phyloP scores from a whole-genome alignment of 371 early-diverging fungal species.

The Coemansia linderi region DNA sequence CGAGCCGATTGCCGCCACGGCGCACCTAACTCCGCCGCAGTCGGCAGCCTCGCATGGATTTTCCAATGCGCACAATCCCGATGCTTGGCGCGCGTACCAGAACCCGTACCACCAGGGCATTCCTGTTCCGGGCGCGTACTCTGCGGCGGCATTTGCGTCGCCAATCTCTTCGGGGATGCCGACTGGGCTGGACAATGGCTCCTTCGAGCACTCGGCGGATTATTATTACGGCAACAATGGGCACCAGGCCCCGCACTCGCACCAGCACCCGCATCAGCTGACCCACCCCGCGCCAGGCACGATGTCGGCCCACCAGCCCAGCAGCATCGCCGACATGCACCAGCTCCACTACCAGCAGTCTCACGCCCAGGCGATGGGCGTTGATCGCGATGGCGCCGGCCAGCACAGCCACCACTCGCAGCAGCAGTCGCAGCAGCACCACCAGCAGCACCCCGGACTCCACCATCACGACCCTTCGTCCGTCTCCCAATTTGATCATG shows the following conservation, averaged over 20 bases:
- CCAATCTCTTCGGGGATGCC: constrained; percentile 29
- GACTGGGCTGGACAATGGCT: constrained; percentile 17
- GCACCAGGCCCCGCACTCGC: neutral
- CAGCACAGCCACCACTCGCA: neutral
- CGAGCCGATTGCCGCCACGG: constrained; percentile 2
- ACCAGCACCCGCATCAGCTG: constrained; percentile 13
- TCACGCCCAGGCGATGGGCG: constrained; percentile 1
- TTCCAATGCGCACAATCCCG: constrained; percentile 11
- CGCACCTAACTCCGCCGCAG: constrained; percentile 44
- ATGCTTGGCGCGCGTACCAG: constrained; percentile 42
- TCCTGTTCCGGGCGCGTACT: constrained; percentile 28
- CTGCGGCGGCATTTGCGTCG: constrained; percentile 24
- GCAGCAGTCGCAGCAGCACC: constrained; percentile 8
- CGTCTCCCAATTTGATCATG: constrained; percentile 29
- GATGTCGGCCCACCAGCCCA: constrained; percentile 18
- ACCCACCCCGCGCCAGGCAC: constrained; percentile 16
- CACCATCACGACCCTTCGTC: constrained; percentile 12
- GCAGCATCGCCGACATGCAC: constrained; percentile 26
- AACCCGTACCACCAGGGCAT: constrained; percentile 31
- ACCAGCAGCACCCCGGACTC: neutral
- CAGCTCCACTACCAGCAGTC: constrained; percentile 17
- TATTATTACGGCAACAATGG: constrained; percentile 21
- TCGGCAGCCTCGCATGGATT: constrained; percentile 37
- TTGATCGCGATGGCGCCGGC: neutral
- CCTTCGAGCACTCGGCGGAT: constrained; percentile 19